Evolutionary conservation across 2,329 filamentous ascomycete genomes (phyloP).

Genomic region (Lachnellula subtilissima): DNA sequence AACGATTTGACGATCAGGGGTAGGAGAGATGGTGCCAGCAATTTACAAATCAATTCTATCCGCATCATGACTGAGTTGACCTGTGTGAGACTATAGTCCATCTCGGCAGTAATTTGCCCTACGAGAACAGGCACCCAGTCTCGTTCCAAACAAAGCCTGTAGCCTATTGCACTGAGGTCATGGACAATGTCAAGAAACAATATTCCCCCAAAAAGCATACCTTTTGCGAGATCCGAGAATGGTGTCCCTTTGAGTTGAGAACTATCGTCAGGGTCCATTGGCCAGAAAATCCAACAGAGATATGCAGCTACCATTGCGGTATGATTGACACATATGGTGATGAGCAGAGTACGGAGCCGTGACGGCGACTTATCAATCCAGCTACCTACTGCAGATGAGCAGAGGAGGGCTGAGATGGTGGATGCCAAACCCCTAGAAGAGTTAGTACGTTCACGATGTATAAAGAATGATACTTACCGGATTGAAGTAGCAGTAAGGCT

Average conservation of each 20-base stretch:
- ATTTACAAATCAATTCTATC: slow-evolving; percentile 51
- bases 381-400: slow-evolving; percentile 35
- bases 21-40: slow-evolving; percentile 40
- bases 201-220: slow-evolving; percentile 29
- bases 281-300: slow-evolving; percentile 34
- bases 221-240: slow-evolving; percentile 8
- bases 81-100: slow-evolving; percentile 28
- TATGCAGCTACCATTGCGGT: slow-evolving; percentile 32
- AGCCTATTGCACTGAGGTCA: slow-evolving; percentile 36
- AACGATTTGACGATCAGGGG: slow-evolving; percentile 44
- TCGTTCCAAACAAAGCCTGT: slow-evolving; percentile 38
- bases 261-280: slow-evolving; percentile 27
- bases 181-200: slow-evolving; percentile 36
- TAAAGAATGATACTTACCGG: slow-evolving; percentile 25
- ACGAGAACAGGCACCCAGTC: slow-evolving; percentile 37
- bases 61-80: slow-evolving; percentile 49
- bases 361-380: slow-evolving; percentile 37
- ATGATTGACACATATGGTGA: slow-evolving; percentile 35
- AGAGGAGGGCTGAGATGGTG: slow-evolving; percentile 33
- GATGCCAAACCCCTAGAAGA: slow-evolving; percentile 24
- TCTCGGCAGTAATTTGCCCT: slow-evolving; percentile 23
- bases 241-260: background rate
- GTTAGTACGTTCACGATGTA: slow-evolving; percentile 11
- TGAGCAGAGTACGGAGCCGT: slow-evolving; percentile 34
- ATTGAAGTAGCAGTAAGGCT: slow-evolving; percentile 36